Conservation (phyloP, 331 rosid genomes). For the Malus hybrid region DNA sequence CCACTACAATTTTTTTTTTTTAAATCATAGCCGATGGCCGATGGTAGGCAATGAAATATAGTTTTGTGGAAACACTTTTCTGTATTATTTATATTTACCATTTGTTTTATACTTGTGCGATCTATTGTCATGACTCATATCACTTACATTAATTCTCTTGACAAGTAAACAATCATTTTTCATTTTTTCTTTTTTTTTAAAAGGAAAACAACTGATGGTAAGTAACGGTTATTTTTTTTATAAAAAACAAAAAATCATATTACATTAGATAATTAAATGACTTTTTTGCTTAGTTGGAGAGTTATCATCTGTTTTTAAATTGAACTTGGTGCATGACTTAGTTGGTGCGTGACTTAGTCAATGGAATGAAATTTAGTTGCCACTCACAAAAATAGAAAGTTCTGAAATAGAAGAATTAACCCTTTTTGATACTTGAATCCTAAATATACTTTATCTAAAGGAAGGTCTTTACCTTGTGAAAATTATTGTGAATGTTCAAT, state of each 20-base stretch:
- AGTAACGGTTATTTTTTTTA: too few species aligned
- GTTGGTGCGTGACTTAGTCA: not conserved
- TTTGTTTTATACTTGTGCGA: too few species aligned
- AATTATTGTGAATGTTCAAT: not conserved
- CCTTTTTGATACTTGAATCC: not conserved
- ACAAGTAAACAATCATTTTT: too few species aligned
- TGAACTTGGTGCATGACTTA: not conserved
- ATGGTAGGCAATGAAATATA: too few species aligned
- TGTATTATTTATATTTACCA: too few species aligned
- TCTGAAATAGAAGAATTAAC: not conserved
- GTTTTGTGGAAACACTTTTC: too few species aligned
- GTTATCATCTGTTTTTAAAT: not conserved
- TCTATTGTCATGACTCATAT: too few species aligned
- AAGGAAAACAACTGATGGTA: too few species aligned
- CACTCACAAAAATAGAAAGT: not conserved
- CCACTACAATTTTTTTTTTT: too few species aligned
- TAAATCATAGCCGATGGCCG: too few species aligned
- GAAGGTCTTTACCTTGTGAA: not conserved
- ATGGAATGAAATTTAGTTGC: not conserved
- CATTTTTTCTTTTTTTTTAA: too few species aligned
- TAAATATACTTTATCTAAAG: not conserved
- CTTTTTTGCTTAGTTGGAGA: not conserved
- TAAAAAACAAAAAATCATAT: not conserved
- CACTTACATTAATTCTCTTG: too few species aligned
- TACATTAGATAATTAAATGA: not conserved